Conservation (phyloP, 1,284 basidiomycete species). For the Sutorius eximius region DNA sequence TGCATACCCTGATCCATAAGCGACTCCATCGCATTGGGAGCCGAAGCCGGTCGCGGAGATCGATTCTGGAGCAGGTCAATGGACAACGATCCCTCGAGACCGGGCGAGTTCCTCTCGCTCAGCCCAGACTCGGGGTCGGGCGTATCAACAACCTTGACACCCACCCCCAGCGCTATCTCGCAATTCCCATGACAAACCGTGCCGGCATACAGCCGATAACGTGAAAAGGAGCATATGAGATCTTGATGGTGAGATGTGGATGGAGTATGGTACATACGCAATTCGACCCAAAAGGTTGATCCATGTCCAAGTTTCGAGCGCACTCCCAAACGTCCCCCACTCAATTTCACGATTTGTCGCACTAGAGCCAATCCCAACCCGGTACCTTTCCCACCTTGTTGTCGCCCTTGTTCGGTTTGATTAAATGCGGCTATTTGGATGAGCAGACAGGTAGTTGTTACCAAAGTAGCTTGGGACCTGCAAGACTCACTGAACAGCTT, state of each 20-base stretch:
- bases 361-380: constrained; percentile 87
- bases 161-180: constrained; percentile 31
- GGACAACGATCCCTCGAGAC: constrained; percentile 30
- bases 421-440: constrained; percentile 62
- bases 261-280: constrained; percentile 46
- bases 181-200: constrained; percentile 8
- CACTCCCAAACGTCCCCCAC: constrained; percentile 78
- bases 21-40: constrained; percentile 55
- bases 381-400: constrained; percentile 87
- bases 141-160: constrained; percentile 29
- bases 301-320: constrained; percentile 60
- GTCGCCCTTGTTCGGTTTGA: constrained; percentile 77
- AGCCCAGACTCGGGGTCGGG: constrained; percentile 30
- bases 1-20: constrained; percentile 68
- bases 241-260: constrained; percentile 14
- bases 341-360: constrained; percentile 85
- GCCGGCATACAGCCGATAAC: constrained; percentile 13
- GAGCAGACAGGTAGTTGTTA: neutral
- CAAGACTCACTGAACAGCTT: constrained; percentile 69
- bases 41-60: constrained; percentile 25
- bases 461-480: neutral
- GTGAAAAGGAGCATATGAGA: constrained; percentile 11
- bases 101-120: constrained; percentile 20
- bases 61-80: constrained; percentile 23
- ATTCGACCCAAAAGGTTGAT: constrained; percentile 80